Conservation (phyloP, 176 grass and related monocot genomes). For the Metroxylon sagu region DNA sequence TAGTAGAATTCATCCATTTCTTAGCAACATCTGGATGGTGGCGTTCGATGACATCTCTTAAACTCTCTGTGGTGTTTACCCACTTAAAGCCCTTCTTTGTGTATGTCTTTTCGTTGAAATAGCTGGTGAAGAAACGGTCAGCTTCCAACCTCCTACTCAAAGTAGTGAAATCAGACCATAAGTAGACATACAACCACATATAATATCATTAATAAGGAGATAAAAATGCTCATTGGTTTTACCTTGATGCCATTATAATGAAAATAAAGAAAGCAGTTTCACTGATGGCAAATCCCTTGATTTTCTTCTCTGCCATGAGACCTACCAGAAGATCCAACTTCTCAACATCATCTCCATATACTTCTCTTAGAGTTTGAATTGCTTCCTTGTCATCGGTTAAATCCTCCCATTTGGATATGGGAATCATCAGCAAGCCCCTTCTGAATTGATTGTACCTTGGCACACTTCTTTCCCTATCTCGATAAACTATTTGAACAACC, state of each 20-base stretch:
- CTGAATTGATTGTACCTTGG: conserved; percentile 53
- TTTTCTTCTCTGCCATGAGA: conserved; percentile 62
- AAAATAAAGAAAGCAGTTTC: conserved; percentile 61
- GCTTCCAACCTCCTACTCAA: conserved; percentile 45
- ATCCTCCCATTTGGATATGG: conserved; percentile 48
- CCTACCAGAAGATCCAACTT: conserved; percentile 60
- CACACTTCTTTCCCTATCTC: conserved; percentile 44
- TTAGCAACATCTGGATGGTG: conserved; percentile 31
- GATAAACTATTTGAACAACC: conserved; percentile 26
- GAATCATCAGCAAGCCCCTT: conserved; percentile 31
- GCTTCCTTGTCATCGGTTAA: conserved; percentile 46
- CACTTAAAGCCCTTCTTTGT: conserved; percentile 48
- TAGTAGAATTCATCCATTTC: conserved; percentile 53
- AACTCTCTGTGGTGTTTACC: conserved; percentile 44
- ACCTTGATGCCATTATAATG: conserved; percentile 54
- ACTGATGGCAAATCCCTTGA: conserved; percentile 59
- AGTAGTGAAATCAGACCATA: too few species aligned
- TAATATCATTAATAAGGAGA: too few species aligned
- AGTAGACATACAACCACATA: too few species aligned
- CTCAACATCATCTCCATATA: conserved; percentile 54
- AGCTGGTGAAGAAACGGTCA: conserved; percentile 50
- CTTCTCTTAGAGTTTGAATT: conserved; percentile 23
- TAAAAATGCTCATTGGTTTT: background rate
- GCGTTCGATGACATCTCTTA: conserved; percentile 44
- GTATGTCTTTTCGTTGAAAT: conserved; percentile 56